Evolutionary conservation across 208 protist species (phyloP), one percentile per base, ranked within the genome.

Genomic region (Acanthamoeba triangularis): DNA sequence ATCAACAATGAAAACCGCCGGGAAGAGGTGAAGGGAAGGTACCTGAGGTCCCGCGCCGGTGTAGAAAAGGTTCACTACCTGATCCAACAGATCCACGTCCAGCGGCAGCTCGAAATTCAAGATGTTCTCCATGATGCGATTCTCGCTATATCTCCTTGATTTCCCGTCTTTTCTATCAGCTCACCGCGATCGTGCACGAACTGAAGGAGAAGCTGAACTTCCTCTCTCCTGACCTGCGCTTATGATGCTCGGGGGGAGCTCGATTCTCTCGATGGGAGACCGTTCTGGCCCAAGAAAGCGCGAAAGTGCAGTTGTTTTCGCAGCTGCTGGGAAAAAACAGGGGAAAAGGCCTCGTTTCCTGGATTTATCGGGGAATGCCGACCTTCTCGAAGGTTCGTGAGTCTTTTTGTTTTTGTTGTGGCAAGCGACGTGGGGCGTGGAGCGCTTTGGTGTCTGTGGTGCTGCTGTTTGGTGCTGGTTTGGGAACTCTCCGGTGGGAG

Each of bases 81-180:
- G 56, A 61, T 98, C 97, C 0, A 98, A 65, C 33, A 97, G 59
- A n/a, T 67, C 92, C 4, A 98, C 67, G 59, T 98, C 96, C 37
- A 98, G 76, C 10, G 96, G 95, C 65, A 82, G 61, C 52, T 95
- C 67, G 63, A 98, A 97, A 33, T 97, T 96, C 16, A 98, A 69
- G 28, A 98, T 94, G 8, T 52, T 35, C 11, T 97, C 96, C 97
- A 98, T 97, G 14, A 44, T 41, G 72, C 33, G 33, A 80, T 80
- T 52, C 28, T 13, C 8, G n/a, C n/a, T 80, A 25, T 14, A 3
- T 80, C 41, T 78, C 33, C 18, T 23, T n/a, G n/a, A n/a, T n/a
- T n/a, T n/a, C 23, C 6, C 59, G 59, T 25, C 23, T 63, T 52
- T 11, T n/a, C n/a, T n/a, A n/a, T n/a, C n/a, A n/a, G n/a, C 49